A percentile compares a stretch with the other conserved stretches of the same genome.
Evolutionary conservation across 164 flowering plant species (phyloP).

Genomic region (Magnolia sinica): DNA sequence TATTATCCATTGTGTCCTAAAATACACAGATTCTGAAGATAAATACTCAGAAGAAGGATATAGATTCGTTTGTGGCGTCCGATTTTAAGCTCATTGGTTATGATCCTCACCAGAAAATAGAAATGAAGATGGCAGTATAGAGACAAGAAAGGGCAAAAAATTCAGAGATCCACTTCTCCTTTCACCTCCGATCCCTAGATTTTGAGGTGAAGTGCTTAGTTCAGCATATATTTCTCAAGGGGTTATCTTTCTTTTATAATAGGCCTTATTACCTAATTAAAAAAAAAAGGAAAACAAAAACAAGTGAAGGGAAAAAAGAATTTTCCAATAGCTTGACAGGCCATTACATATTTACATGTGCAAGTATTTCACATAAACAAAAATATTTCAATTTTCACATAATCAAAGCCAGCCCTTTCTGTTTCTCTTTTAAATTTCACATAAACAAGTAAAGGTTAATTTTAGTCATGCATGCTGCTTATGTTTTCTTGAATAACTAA

Average conservation of each 20-base stretch:
- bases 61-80: conserved; percentile 70
- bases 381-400: too few relatives aligned
- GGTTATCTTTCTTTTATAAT: not conserved
- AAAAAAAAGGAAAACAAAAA: not conserved
- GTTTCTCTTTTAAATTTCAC: too few relatives aligned
- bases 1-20: not conserved
- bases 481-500: too few relatives aligned
- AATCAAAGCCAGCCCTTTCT: too few relatives aligned
- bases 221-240: not conserved
- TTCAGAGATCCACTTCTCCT: not conserved
- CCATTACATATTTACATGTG: too few relatives aligned
- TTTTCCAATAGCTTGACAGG: too few relatives aligned
- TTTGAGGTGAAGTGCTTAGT: conserved; percentile 1
- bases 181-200: not conserved
- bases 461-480: too few relatives aligned
- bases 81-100: conserved; percentile 80
- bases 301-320: not conserved
- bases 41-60: conserved; percentile 66
- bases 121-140: conserved; percentile 91
- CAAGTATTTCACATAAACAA: too few relatives aligned
- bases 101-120: conserved; percentile 82
- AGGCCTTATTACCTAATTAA: not conserved
- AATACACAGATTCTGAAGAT: conserved; percentile 69
- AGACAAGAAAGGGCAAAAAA: not conserved
- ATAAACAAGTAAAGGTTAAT: too few relatives aligned